Conservation (phyloP, 352 stramenopile species). For the Globisporangium nagaii region DNA sequence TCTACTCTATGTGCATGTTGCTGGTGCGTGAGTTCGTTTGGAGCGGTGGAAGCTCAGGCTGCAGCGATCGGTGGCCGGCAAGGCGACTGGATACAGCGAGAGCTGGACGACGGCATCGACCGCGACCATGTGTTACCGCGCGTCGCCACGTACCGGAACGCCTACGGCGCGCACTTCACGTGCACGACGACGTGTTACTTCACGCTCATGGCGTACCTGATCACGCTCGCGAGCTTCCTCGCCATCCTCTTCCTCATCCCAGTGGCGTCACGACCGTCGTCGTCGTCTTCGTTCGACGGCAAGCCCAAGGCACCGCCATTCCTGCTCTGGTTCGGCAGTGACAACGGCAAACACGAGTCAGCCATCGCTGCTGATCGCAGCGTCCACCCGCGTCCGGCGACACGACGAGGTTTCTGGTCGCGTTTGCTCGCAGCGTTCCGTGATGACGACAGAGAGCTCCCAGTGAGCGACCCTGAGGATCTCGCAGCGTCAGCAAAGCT, state of each 20-base stretch:
- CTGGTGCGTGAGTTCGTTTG: too few species aligned
- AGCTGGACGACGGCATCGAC: neutral
- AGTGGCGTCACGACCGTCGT: conserved; percentile 15
- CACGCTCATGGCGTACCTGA: conserved; percentile 25
- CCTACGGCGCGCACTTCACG: conserved; percentile 48
- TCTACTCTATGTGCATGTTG: too few species aligned
- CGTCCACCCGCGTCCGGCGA: neutral
- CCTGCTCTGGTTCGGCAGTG: conserved; percentile 24
- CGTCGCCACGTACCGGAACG: conserved; percentile 47
- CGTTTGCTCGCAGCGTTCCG: neutral
- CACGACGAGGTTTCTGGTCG: neutral
- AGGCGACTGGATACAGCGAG: neutral
- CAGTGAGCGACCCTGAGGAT: neutral
- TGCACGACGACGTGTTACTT: conserved; percentile 43
- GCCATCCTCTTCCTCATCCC: conserved; percentile 41
- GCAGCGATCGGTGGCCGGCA: too few species aligned
- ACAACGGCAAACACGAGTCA: neutral
- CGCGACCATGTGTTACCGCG: conserved; percentile 3
- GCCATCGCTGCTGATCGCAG: neutral
- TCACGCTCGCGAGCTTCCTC: conserved; percentile 23
- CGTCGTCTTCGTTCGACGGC: conserved; percentile 3
- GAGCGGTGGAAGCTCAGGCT: too few species aligned
- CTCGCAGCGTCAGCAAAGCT: neutral
- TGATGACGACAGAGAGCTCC: neutral
- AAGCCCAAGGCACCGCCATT: conserved; percentile 17